A percentile compares a stretch with the other conserved stretches of the same genome.
phyloP scores from a whole-genome alignment of 495 filamentous ascomycete genomes.

The Tuber aestivum region DNA sequence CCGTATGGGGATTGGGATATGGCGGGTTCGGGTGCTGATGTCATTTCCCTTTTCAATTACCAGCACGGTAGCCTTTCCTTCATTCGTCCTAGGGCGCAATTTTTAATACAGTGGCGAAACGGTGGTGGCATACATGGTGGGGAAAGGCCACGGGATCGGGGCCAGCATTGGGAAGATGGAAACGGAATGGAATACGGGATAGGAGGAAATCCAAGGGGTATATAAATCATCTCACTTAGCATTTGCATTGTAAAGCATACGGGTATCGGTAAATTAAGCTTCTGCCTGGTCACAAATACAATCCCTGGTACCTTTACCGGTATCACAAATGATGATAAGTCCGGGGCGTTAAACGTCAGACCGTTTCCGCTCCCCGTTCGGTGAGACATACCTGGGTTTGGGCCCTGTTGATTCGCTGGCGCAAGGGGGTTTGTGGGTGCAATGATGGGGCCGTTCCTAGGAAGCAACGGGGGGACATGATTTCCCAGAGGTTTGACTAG shows the following conservation, averaged over 20 bases:
- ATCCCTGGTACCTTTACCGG: background rate
- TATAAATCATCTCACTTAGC: background rate
- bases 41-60: background rate
- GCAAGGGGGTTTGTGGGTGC: background rate
- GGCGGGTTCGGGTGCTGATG: constrained; percentile 5
- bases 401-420: background rate
- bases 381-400: background rate
- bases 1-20: background rate
- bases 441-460: background rate
- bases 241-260: background rate
- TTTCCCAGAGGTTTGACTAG: background rate
- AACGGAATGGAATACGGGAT: background rate
- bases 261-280: background rate
- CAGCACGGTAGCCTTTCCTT: background rate
- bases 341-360: background rate
- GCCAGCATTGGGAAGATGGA: background rate
- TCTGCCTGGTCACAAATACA: background rate
- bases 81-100: background rate
- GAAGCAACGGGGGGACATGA: background rate
- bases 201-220: background rate
- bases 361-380: background rate
- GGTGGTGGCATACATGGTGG: background rate
- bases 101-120: background rate
- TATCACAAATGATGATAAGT: background rate
- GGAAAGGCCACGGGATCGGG: background rate